phyloP scores from a whole-genome alignment of 1,139 yeast species.

The Kluyveromyces sp. region DNA sequence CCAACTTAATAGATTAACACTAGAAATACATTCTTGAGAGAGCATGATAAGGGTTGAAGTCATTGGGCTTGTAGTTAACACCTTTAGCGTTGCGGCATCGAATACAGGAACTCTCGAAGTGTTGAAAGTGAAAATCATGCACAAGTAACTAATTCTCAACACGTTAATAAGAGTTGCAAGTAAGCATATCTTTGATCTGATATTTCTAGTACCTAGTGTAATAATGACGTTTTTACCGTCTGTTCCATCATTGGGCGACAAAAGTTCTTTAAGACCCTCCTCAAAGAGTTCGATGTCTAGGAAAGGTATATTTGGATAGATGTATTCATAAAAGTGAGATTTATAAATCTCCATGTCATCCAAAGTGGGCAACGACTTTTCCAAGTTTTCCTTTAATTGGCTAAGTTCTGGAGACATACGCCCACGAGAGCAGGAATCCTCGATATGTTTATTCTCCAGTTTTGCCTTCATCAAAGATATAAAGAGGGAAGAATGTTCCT shows the following conservation, averaged over 20 bases:
- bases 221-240: conserved; percentile 15
- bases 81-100: background rate
- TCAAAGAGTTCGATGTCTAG: conserved; percentile 23
- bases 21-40: conserved; percentile 19
- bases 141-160: conserved; percentile 23
- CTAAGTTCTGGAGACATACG: conserved; percentile 17
- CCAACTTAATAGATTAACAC: conserved; percentile 25
- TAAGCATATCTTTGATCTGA: conserved; percentile 25
- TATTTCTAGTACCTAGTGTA: conserved; percentile 18
- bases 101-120: background rate
- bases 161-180: conserved; percentile 22
- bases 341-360: conserved; percentile 17
- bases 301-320: conserved; percentile 24
- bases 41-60: conserved; percentile 17
- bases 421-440: conserved; percentile 19
- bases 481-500: conserved; percentile 13
- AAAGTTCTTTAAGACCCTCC: conserved; percentile 14
- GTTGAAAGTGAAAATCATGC: conserved; percentile 8
- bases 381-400: conserved; percentile 16
- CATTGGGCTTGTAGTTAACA: conserved; percentile 15
- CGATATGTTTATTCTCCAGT: conserved; percentile 17
- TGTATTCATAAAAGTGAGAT: conserved; percentile 20
- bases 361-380: conserved; percentile 22
- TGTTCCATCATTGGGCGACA: conserved; percentile 14
- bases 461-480: conserved; percentile 21